phyloP scores from a whole-genome alignment of 768 basidiomycete genomes.

The Clitopilus hobsonii region DNA sequence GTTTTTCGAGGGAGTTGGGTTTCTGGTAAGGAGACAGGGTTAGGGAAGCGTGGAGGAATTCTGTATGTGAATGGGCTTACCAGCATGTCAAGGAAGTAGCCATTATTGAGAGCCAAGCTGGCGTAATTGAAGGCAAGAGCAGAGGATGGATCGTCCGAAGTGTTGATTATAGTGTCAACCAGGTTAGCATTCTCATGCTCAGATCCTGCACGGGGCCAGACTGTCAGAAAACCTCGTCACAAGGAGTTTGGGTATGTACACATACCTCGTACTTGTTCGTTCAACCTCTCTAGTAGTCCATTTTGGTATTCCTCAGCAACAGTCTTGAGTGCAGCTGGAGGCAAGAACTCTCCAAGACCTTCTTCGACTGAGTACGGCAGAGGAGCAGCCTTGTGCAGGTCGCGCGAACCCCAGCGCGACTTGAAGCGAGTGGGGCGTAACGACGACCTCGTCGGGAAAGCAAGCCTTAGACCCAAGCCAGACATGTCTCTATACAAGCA shows the following conservation, averaged over 20 bases:
- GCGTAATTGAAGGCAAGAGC: slow-evolving; percentile 87
- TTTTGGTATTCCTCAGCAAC: slow-evolving; percentile 83
- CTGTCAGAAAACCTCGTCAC: slow-evolving; percentile 3
- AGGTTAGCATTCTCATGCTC: slow-evolving; percentile 52
- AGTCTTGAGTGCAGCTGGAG: slow-evolving; percentile 63
- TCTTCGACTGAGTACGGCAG: slow-evolving; percentile 65
- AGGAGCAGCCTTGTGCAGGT: slow-evolving; percentile 45
- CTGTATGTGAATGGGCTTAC: slow-evolving; percentile 41
- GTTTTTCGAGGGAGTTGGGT: slow-evolving; percentile 25
- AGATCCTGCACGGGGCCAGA: slow-evolving; percentile 40
- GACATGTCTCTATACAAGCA: slow-evolving; percentile 15
- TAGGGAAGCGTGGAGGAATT: slow-evolving; percentile 8
- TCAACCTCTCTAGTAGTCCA: slow-evolving; percentile 74
- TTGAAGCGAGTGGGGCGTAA: slow-evolving; percentile 11
- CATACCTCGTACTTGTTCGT: slow-evolving; percentile 70
- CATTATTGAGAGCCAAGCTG: slow-evolving; percentile 88
- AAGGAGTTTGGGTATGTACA: slow-evolving; percentile 1
- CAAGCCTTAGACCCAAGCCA: slow-evolving; percentile 22
- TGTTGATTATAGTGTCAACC: slow-evolving; percentile 67
- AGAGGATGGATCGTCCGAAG: slow-evolving; percentile 52
- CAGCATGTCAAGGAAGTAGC: slow-evolving; percentile 85
- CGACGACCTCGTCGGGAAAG: slow-evolving; percentile 14
- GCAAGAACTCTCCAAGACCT: slow-evolving; percentile 77
- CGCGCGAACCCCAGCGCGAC: slow-evolving; percentile 25
- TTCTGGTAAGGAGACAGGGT: slow-evolving; percentile 25